phyloP scores from a whole-genome alignment of 2,329 filamentous ascomycete genomes.

The Cytospora piceae region DNA sequence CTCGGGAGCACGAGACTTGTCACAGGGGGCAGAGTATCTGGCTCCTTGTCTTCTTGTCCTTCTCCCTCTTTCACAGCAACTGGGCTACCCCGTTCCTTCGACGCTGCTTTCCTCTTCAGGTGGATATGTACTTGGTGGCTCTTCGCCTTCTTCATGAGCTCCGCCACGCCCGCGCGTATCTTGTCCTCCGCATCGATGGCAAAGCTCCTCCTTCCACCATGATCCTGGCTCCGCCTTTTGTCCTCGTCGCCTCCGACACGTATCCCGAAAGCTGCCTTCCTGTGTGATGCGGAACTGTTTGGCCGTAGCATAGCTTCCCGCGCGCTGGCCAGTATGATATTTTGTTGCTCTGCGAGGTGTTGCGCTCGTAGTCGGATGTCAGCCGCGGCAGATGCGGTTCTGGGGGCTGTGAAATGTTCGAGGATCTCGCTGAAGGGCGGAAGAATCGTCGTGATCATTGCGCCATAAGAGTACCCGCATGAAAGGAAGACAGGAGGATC shows the following conservation, averaged over 20 bases:
- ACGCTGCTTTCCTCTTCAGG: conserved; percentile 8
- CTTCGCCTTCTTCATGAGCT: conserved; percentile 49
- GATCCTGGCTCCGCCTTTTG: conserved; percentile 47
- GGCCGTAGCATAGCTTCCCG: conserved; percentile 40
- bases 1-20: conserved; percentile 43
- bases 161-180: conserved; percentile 52
- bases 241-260: conserved; percentile 56
- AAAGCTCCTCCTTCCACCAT: conserved; percentile 37
- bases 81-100: conserved; percentile 4
- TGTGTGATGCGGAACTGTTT: conserved; percentile 35
- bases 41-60: conserved; percentile 35
- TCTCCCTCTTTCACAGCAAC: conserved; percentile 1
- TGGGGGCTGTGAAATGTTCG: conserved; percentile 57
- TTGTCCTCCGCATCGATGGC: conserved; percentile 50
- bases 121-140: conserved; percentile 34
- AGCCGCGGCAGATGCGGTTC: conserved; percentile 60
- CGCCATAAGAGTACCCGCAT: conserved; percentile 89
- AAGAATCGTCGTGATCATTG: conserved; percentile 75
- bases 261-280: conserved; percentile 41
- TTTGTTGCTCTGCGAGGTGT: conserved; percentile 68
- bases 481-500: conserved; percentile 65
- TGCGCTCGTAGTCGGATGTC: conserved; percentile 73
- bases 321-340: conserved; percentile 47
- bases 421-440: conserved; percentile 66
- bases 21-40: conserved; percentile 37